A percentile compares a stretch with the other conserved stretches of the same genome.
These are phyloP conservation scores for Micractinium sp. DNA, from an alignment of 139 green algal genomes.

Conservation along the genomic window DNA sequence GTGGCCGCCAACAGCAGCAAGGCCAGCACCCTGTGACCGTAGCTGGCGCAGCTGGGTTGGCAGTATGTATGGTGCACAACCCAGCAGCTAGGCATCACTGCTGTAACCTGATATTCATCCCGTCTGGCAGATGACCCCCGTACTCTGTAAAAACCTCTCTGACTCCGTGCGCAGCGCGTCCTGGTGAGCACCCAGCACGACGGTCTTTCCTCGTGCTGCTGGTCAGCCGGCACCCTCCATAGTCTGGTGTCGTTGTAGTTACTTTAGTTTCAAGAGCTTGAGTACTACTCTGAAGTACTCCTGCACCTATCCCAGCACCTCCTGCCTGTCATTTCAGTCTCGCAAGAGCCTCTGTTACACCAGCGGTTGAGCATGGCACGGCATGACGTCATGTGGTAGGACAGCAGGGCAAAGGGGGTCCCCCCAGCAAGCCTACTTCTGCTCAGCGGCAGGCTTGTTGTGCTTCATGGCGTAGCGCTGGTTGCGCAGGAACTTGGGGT, in stretches of 20 bases:
- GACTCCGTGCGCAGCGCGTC: too few relatives aligned
- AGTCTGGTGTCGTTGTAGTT: neutral
- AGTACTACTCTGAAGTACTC: too few relatives aligned
- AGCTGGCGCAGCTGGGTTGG: too few relatives aligned
- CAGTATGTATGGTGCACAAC: neutral
- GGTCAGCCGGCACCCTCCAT: neutral
- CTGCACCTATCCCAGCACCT: too few relatives aligned
- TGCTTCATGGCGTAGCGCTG: constrained; percentile 85
- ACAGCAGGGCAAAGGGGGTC: too few relatives aligned
- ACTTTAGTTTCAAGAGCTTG: too few relatives aligned
- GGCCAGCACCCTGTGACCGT: neutral
- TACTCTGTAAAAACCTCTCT: neutral
- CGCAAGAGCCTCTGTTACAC: too few relatives aligned
- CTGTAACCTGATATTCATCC: neutral
- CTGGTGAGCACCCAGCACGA: neutral
- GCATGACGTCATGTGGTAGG: too few relatives aligned
- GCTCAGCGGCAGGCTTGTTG: constrained; percentile 5
- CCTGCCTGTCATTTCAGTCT: too few relatives aligned
- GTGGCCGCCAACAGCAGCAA: neutral
- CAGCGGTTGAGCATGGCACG: too few relatives aligned
- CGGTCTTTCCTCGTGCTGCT: neutral
- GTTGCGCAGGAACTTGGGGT: constrained; percentile 96
- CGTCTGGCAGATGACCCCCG: neutral
- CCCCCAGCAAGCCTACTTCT: constrained; percentile 12
- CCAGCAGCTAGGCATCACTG: neutral